Evolutionary conservation across 2,329 filamentous ascomycete species (phyloP).

Genomic region (Juglanconis oblonga): DNA sequence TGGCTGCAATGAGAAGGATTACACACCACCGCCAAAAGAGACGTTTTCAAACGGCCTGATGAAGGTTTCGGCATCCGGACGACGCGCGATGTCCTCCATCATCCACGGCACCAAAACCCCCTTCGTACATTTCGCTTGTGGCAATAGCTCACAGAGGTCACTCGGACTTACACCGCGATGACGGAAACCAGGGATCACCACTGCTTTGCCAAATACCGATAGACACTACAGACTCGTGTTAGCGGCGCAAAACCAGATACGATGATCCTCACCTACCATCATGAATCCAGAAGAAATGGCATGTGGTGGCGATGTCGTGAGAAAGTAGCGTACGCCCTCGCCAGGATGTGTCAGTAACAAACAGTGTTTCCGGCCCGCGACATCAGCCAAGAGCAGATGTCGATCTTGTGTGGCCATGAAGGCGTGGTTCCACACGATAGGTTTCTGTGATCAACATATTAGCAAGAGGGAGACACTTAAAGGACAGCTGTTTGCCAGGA

Average conservation of each 20-base stretch:
- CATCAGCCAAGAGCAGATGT: constrained; percentile 15
- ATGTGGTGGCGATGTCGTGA: constrained; percentile 20
- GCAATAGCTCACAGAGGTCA: constrained; percentile 18
- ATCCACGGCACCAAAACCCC: constrained; percentile 21
- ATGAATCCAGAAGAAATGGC: constrained; percentile 16
- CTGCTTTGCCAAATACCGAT: constrained; percentile 19
- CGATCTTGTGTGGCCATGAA: constrained; percentile 13
- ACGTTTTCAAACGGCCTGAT: constrained; percentile 19
- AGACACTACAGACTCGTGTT: neutral
- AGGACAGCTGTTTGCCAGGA: neutral
- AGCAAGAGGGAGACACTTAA: neutral
- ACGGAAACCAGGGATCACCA: constrained; percentile 21
- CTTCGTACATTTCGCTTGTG: constrained; percentile 12
- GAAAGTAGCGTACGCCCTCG: constrained; percentile 17
- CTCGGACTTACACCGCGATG: constrained; percentile 13
- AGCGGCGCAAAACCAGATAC: neutral
- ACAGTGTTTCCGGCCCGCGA: constrained; percentile 16
- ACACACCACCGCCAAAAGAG: constrained; percentile 23
- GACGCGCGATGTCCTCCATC: constrained; percentile 22
- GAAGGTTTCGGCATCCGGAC: constrained; percentile 18
- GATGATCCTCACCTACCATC: constrained; percentile 7
- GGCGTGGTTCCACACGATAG: constrained; percentile 17
- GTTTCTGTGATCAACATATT: constrained; percentile 8
- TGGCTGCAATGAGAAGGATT: neutral
- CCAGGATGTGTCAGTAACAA: constrained; percentile 11